These are phyloP conservation scores for Trichoderma oligosporum DNA, from an alignment of 2,329 filamentous ascomycete genomes.

Conservation along the genomic window DNA sequence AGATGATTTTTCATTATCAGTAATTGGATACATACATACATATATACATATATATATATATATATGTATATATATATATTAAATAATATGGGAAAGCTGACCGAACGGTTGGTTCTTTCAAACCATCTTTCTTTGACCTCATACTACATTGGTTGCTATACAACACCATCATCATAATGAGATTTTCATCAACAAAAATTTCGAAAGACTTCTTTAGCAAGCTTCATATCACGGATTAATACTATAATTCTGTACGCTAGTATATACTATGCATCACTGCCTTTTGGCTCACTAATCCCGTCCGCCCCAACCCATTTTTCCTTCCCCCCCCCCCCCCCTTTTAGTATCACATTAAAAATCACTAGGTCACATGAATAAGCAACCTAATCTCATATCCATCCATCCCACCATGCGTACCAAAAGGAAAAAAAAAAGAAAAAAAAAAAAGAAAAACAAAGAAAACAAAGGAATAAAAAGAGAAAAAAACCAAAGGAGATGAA, in stretches of 20 bases:
- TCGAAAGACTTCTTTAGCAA: background rate
- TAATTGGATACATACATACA: slow-evolving; percentile 19
- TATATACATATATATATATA: no score
- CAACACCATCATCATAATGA: background rate
- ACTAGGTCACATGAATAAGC: background rate
- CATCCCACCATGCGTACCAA: slow-evolving; percentile 25
- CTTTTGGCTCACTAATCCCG: background rate
- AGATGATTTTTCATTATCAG: background rate
- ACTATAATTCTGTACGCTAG: slow-evolving; percentile 13
- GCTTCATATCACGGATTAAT: slow-evolving; percentile 8
- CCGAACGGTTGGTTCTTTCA: background rate
- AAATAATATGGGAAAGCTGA: background rate
- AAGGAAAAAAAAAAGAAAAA: slow-evolving; percentile 6
- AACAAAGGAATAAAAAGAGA: slow-evolving; percentile 9
- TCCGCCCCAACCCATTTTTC: background rate
- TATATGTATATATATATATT: no score
- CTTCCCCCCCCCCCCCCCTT: background rate
- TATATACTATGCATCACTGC: slow-evolving; percentile 3
- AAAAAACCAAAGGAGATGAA: slow-evolving; percentile 4
- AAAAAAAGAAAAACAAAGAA: slow-evolving; percentile 19
- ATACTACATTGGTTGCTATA: background rate
- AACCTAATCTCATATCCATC: background rate
- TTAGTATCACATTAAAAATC: slow-evolving; percentile 7
- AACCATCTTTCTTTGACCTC: background rate
- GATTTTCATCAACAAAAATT: background rate